Percentiles rank a stretch among this genome's conserved stretches.
Evolutionary conservation across 2,329 filamentous ascomycete genomes (phyloP).

Genomic region (Colletotrichum sp.): DNA sequence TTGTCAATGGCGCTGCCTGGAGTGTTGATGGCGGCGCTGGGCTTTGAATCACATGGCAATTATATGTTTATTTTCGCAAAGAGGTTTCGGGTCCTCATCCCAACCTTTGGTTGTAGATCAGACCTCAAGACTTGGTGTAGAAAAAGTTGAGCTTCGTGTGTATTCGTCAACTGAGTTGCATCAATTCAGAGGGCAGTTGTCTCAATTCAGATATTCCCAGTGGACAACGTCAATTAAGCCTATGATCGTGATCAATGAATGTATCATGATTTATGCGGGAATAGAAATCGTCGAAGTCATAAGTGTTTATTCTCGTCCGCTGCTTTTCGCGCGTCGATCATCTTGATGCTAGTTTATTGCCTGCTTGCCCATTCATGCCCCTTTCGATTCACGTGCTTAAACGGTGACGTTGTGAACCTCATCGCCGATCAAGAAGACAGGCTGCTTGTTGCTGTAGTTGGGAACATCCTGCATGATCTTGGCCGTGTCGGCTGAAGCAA

Average conservation of each 20-base stretch:
- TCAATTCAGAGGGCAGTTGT: neutral
- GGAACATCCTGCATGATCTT: conserved; percentile 11
- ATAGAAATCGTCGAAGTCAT: neutral
- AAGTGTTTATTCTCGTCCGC: neutral
- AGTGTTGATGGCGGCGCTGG: conserved; percentile 6
- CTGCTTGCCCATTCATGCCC: neutral
- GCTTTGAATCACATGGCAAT: neutral
- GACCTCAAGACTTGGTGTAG: neutral
- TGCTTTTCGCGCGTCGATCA: neutral
- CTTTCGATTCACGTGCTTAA: neutral
- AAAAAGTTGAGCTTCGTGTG: neutral
- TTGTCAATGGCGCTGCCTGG: conserved; percentile 11
- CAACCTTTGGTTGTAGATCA: neutral
- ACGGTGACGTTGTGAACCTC: neutral
- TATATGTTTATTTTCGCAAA: neutral
- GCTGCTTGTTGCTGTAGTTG: conserved; percentile 38
- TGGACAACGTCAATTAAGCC: neutral
- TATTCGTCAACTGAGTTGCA: neutral
- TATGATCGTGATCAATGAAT: neutral
- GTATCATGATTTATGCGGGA: neutral
- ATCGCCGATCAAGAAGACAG: conserved; percentile 34
- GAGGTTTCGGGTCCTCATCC: neutral
- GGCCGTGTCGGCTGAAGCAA: neutral
- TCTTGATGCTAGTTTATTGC: neutral
- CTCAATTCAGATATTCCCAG: neutral